Base-by-base conservation (phyloP, 768 basidiomycete genomes). In the Lactifluus piperatus region DNA sequence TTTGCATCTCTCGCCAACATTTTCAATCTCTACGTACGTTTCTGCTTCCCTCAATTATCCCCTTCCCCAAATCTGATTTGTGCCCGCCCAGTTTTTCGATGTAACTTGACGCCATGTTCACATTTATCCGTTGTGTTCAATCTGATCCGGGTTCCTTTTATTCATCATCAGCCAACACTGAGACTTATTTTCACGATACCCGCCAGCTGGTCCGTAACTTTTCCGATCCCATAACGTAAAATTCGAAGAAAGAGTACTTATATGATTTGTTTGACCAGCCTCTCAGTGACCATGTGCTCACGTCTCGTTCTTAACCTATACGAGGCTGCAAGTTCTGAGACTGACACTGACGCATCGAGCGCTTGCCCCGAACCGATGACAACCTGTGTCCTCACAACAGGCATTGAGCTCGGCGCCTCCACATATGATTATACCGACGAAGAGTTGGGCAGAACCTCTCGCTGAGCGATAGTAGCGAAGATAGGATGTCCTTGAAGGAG, bases 281-380 rank as follows among this genome's bases (percentile, higher is more conserved):
- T 80, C 13, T 78, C 81, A 5, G 72, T 81, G 9, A 76, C 74
- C 1, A 73, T 81, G 74, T 76, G 81, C 70, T 81, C 79, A 13
- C 79, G 79, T 10, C 73, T 83, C 1, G 79, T 81, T 74, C 74
- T 82, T 41, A 81, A 83, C 66, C 72, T 82, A 6, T 76, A 81
- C 63, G 68, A 74, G 68, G 73, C 68, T 24, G 75, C 75, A 10
- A 58, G 44, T 26, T 52, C 54, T 11, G 50, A 30, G 10, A 6
- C 13, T 11, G 13, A 34, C 1, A 20, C n/a, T 34, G n/a, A n/a
- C n/a, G n/a, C n/a, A 14, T 46, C 52, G 5, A 18, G 4, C 11
- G 34, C 43, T 32, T 54, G 36, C 55, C 2, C 2, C 10, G 37
- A 57, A 8, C 56, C 48, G 54, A 58, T 48, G n/a, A 65, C 69